Percentiles rank a stretch among this genome's conserved stretches.
Evolutionary conservation across 1,284 basidiomycete species (phyloP).

Genomic region (Sanghuangporus sanghuang): DNA sequence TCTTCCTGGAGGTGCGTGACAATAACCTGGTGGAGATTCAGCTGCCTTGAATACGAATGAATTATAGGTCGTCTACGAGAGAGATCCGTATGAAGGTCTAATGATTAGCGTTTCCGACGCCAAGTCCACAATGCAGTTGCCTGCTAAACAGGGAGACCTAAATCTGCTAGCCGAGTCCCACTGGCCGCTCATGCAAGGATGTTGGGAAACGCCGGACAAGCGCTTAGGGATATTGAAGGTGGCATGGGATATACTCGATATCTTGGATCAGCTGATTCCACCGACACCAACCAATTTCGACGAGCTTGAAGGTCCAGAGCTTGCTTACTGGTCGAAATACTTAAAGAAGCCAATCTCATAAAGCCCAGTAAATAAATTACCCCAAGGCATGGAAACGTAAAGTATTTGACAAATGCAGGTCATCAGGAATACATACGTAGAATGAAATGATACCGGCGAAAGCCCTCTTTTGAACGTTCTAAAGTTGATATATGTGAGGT

Average conservation of each 20-base stretch:
- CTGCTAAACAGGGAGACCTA: neutral
- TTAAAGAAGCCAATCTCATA: too few relatives aligned
- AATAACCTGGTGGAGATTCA: neutral
- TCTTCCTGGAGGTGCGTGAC: neutral
- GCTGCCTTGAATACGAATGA: too few relatives aligned
- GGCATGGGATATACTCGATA: neutral
- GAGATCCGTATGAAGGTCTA: neutral
- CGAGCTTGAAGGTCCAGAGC: too few relatives aligned
- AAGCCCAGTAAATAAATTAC: too few relatives aligned
- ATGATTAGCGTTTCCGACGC: neutral
- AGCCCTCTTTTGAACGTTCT: too few relatives aligned
- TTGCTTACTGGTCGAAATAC: too few relatives aligned
- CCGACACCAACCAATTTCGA: too few relatives aligned
- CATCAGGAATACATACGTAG: too few relatives aligned
- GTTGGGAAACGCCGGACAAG: neutral
- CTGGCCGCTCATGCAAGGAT: neutral
- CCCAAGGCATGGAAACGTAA: too few relatives aligned
- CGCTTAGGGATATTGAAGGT: neutral
- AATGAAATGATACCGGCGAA: too few relatives aligned
- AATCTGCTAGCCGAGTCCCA: neutral
- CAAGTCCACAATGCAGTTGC: neutral
- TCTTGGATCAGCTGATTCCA: neutral
- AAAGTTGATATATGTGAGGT: too few relatives aligned
- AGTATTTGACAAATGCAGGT: too few relatives aligned
- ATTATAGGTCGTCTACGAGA: neutral